A percentile compares a stretch with the other conserved stretches of the same genome.
phyloP scores from a whole-genome alignment of 2,329 filamentous ascomycete species.

The Trichoderma pleuroti region DNA sequence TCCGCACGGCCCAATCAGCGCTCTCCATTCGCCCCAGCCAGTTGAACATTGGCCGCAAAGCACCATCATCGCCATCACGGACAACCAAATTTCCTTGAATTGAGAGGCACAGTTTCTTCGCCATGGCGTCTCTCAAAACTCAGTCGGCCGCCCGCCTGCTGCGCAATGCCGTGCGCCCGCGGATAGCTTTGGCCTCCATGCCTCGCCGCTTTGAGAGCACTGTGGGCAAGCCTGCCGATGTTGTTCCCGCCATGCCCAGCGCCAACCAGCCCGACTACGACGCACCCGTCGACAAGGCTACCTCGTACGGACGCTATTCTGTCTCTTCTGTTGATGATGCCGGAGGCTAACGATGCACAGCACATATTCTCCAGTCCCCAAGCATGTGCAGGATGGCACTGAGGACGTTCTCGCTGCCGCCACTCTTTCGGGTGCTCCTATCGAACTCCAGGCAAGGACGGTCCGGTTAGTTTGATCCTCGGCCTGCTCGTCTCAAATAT shows the following conservation, averaged over 20 bases:
- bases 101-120: conserved; percentile 30
- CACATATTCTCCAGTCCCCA: conserved; percentile 86
- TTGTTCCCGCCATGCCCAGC: conserved; percentile 36
- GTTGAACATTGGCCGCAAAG: conserved; percentile 30
- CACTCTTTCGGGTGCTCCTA: conserved; percentile 84
- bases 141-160: conserved; percentile 52
- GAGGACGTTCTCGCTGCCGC: conserved; percentile 79
- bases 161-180: conserved; percentile 41
- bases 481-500: neutral
- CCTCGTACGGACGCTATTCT: conserved; percentile 60
- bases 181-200: conserved; percentile 39
- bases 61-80: conserved; percentile 18
- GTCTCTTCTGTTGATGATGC: neutral
- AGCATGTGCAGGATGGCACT: conserved; percentile 84
- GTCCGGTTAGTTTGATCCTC: conserved; percentile 65
- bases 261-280: conserved; percentile 77
- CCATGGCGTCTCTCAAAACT: conserved; percentile 65
- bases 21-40: conserved; percentile 18
- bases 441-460: conserved; percentile 88
- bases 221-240: conserved; percentile 41
- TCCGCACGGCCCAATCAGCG: conserved; percentile 43
- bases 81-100: conserved; percentile 22
- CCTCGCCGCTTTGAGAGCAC: conserved; percentile 55
- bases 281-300: conserved; percentile 78
- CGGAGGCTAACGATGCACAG: conserved; percentile 42